Evolutionary conservation across 192 early-diverging fungal species (phyloP).

Genomic region (Backusella psychrophila): DNA sequence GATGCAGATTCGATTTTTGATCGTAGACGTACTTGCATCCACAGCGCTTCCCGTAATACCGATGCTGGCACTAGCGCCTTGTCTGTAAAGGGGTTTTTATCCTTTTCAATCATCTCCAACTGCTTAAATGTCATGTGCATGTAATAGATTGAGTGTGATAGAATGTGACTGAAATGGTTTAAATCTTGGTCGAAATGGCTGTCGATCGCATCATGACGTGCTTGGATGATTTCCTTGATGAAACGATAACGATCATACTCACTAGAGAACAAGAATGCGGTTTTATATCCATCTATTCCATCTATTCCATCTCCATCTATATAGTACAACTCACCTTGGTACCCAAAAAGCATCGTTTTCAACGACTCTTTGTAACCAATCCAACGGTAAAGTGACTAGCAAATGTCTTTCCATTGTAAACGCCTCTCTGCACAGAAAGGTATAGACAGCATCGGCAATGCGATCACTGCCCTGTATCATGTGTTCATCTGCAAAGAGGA

Average conservation of each 20-base stretch:
- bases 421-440: slow-evolving; percentile 53
- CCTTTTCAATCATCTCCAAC: slow-evolving; percentile 39
- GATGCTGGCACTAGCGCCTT: slow-evolving; percentile 30
- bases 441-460: slow-evolving; percentile 48
- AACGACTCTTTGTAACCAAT: slow-evolving; percentile 46
- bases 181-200: neutral
- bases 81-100: slow-evolving; percentile 37
- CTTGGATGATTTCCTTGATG: slow-evolving; percentile 22
- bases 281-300: neutral
- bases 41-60: slow-evolving; percentile 47
- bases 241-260: slow-evolving; percentile 57
- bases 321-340: slow-evolving; percentile 28
- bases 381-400: slow-evolving; percentile 36
- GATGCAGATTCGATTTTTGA: slow-evolving; percentile 38
- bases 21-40: slow-evolving; percentile 51
- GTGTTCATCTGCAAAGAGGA: slow-evolving; percentile 42
- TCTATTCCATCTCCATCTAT: too few species aligned
- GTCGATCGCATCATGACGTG: slow-evolving; percentile 16
- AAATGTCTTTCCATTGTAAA: slow-evolving; percentile 36
- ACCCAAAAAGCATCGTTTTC: slow-evolving; percentile 59
- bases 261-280: slow-evolving; percentile 13
- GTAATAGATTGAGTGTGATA: slow-evolving; percentile 45
- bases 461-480: slow-evolving; percentile 37
- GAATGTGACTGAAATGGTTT: slow-evolving; percentile 26
- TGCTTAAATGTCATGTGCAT: slow-evolving; percentile 57